Evolutionary conservation across 192 early-diverging fungal species (phyloP), one percentile per base, ranked within the genome.

Genomic region (Linnemannia elongata): DNA sequence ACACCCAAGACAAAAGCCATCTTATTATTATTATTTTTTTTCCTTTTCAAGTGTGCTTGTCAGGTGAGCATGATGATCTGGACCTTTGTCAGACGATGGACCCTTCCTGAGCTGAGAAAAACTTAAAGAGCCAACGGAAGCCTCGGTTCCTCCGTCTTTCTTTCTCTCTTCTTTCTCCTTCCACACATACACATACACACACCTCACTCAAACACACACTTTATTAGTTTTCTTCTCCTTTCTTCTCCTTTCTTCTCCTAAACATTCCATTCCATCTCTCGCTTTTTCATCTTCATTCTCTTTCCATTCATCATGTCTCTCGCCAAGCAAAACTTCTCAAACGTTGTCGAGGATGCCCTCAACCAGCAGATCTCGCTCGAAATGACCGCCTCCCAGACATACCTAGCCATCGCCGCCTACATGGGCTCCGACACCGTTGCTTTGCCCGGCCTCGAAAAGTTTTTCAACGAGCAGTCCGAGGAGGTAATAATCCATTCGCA

Each of bases 261-360:
- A 27, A 18, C 30, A 12, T 60, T 57, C 8, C 52, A 63, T 52
- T 52, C 49, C 18, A 24, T 24, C 33, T 18, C 17, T 8, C 6
- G 35, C 6, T 39, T 0, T n/a, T 20, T 60, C 30, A 36, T 42
- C 54, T 44, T 44, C 76, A 10, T 77, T 22, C 55, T 44, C 76
- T 69, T 30, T 30, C 3, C 41, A 22, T 22, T 63, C 74, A 18
- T 33, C 41, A 83, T 83, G 82, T 77, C 82, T 45, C 82, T 92
- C 66, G 90, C 91, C 52, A 91, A 91, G 69, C 91, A 92, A 82
- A 92, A 92, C 79, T 92, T 89, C 74, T 60, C 89, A 30, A 89
- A 69, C 44, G 39, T 81, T 45, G 85, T 87, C 24, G 90, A 91
- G 45, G 91, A 91, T 66, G 89, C 88, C 38, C 83, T 92, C 68